Evolutionary conservation across 179 eudicot species (phyloP), one percentile per base, ranked within the genome.

Genomic region (Drosera spatulata): DNA sequence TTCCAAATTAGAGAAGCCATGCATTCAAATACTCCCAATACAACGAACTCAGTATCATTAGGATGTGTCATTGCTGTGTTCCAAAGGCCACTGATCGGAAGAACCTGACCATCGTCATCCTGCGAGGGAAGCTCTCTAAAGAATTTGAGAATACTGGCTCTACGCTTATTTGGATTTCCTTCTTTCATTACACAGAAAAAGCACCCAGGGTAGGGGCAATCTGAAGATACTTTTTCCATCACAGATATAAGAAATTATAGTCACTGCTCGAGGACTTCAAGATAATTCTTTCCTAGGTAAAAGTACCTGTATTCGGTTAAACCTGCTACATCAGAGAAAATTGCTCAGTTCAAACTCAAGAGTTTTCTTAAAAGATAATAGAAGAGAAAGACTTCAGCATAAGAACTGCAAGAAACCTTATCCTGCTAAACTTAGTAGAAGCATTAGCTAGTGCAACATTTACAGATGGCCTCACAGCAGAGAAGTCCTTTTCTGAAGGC

Each of bases 51-150:
- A 2, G 95, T 89, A 61, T 86, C 95, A 61, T 86, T 86, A 40
- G 95, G 95, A 68, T 86, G 95, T 49, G 95, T 89, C 95, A 86
- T 86, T 45, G 95, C 95, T 47, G 95, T 86, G 72, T 86, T 86
- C 95, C 95, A 86, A 50, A 86, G 87, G 71, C 87, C 89, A 60
- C 95, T 86, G 43, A 86, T 86, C 39, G 89, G 95, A 59, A 86
- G 87, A 67, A 86, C 95, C 59, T 83, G 95, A 56, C 89, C 95
- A 66, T 86, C 95, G 45, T 84, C 95, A 58, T 86, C 95, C 61
- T 86, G 95, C 11, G 87, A 81, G 45, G 95, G 95, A 65, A 86
- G 85, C 50, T 86, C 95, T 71, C 89, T 71, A 73, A 86, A 86
- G 73, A 86, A 86, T 63, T 86, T 86, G 54, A 79, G 65, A 59